A percentile compares a stretch with the other conserved stretches of the same genome.
Conservation (phyloP, 208 protist genomes). For the Acanthamoeba castellanii region DNA sequence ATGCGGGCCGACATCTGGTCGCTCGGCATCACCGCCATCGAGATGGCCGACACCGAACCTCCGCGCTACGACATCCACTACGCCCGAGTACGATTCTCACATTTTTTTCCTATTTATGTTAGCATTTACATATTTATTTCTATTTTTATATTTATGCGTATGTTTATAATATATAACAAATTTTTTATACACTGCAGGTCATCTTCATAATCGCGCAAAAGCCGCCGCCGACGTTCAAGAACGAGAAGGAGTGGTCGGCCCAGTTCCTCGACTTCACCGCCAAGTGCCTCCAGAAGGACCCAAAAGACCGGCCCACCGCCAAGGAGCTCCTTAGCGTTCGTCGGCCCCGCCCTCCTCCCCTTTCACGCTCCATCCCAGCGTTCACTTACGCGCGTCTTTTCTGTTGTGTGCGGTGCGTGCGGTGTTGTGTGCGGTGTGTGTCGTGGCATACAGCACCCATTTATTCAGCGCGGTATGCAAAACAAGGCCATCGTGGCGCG, state of each 20-base stretch:
- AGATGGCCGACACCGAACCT: constrained; percentile 89
- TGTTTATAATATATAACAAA: background rate
- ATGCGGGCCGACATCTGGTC: constrained; percentile 91
- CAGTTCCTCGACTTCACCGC: constrained; percentile 90
- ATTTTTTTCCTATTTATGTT: background rate
- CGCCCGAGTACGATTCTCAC: background rate
- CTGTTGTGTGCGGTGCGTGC: background rate
- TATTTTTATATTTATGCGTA: background rate
- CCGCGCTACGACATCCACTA: constrained; percentile 88
- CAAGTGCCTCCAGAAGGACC: constrained; percentile 89
- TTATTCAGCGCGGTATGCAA: constrained; percentile 46
- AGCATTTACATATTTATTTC: too few species aligned
- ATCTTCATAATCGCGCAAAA: constrained; percentile 90
- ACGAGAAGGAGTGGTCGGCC: constrained; percentile 79
- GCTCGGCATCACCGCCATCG: constrained; percentile 92
- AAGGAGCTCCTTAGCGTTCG: constrained; percentile 84
- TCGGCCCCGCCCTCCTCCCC: background rate
- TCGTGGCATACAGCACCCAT: constrained; percentile 8
- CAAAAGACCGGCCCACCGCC: constrained; percentile 84
- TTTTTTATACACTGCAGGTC: constrained; percentile 75
- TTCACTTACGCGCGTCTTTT: background rate
- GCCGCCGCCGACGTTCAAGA: constrained; percentile 85
- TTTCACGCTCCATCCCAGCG: background rate
- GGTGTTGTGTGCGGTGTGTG: too few species aligned
- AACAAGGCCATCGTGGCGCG: background rate